Conservation (phyloP, 768 basidiomycete genomes). For the Zangia roseola region DNA sequence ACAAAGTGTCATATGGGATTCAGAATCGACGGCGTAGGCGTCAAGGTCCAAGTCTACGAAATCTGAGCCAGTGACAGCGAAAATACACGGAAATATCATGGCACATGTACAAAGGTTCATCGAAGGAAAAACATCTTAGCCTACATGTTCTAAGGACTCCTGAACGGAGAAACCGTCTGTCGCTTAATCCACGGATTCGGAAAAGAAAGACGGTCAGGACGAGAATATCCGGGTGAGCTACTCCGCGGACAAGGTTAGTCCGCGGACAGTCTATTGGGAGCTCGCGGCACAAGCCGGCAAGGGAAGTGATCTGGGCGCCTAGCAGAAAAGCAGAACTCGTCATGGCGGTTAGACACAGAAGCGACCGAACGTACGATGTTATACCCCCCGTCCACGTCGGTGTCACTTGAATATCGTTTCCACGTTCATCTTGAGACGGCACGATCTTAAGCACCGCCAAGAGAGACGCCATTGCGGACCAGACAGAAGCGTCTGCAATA, state of each 20-base stretch:
- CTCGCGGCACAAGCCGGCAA: conserved; percentile 27
- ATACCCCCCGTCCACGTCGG: conserved; percentile 26
- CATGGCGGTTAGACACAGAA: not conserved
- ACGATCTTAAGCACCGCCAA: conserved; percentile 36
- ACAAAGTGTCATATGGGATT: too few species aligned
- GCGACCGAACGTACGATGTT: conserved; percentile 23
- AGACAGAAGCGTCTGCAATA: conserved; percentile 42
- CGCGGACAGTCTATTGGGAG: conserved; percentile 8
- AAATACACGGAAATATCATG: too few species aligned
- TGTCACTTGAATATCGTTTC: conserved; percentile 20
- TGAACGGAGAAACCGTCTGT: too few species aligned
- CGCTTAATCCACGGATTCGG: too few species aligned
- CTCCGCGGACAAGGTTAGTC: conserved; percentile 18
- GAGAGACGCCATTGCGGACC: conserved; percentile 33
- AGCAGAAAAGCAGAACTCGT: not conserved
- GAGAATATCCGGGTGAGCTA: conserved; percentile 20
- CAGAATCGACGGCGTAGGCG: too few species aligned
- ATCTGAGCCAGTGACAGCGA: too few species aligned
- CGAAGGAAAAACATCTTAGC: too few species aligned
- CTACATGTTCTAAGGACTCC: too few species aligned
- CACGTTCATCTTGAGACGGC: conserved; percentile 26
- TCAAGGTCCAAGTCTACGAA: too few species aligned
- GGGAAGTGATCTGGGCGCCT: conserved; percentile 28
- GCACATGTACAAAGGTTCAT: too few species aligned
- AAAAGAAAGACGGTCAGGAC: too few species aligned